Percentiles rank a stretch among this genome's conserved stretches.
phyloP scores from a whole-genome alignment of 2,329 filamentous ascomycete genomes.

The Myriosclerotinia scirpicola region DNA sequence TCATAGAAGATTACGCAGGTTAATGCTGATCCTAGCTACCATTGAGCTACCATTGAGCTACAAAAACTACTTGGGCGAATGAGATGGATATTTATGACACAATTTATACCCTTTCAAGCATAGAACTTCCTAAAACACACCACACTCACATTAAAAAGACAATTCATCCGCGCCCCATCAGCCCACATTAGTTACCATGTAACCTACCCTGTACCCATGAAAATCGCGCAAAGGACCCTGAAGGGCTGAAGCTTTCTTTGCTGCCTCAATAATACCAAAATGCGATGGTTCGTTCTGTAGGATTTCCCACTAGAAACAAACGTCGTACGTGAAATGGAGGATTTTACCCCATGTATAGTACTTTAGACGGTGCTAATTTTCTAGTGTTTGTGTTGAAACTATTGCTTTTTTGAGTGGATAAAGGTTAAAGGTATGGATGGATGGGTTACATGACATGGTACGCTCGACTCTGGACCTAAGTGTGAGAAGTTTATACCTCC shows the following conservation, averaged over 20 bases:
- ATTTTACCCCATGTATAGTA: neutral
- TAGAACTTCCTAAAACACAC: neutral
- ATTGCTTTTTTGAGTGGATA: neutral
- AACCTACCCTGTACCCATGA: conserved; percentile 2
- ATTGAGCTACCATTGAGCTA: too few relatives aligned
- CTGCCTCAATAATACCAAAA: too few relatives aligned
- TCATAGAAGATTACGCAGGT: too few relatives aligned
- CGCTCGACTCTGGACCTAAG: neutral
- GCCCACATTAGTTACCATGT: neutral
- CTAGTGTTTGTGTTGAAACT: conserved; percentile 1
- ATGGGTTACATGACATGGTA: neutral
- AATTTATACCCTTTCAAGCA: too few relatives aligned
- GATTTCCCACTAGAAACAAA: conserved; percentile 3
- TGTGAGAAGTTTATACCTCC: neutral
- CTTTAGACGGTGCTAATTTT: neutral
- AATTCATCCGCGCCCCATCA: conserved; percentile 1
- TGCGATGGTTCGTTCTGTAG: neutral
- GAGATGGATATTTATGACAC: too few relatives aligned
- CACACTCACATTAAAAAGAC: neutral
- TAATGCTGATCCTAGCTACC: too few relatives aligned
- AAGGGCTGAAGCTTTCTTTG: conserved; percentile 9
- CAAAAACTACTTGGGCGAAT: too few relatives aligned
- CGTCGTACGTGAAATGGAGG: neutral
- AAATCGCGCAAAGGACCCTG: conserved; percentile 9
- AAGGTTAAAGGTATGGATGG: neutral